These are phyloP conservation scores for Dissophora globulifera DNA, from an alignment of 192 early-diverging fungal genomes.

Conservation along the genomic window DNA sequence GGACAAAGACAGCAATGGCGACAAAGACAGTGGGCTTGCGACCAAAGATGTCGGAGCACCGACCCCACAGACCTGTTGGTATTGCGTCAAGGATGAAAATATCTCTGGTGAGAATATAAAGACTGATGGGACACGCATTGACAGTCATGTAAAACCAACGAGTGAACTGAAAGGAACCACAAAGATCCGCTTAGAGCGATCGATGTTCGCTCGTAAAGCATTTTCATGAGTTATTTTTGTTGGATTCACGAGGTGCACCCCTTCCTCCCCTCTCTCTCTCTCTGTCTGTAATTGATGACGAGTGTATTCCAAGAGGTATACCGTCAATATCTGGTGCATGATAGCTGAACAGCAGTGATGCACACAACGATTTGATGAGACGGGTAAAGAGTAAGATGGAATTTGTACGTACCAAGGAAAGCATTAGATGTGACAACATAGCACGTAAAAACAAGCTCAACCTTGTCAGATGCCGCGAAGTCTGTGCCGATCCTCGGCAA, in stretches of 20 bases:
- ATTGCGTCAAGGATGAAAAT: background rate
- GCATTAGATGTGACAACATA: constrained; percentile 48
- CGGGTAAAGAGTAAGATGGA: background rate
- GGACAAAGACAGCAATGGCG: constrained; percentile 28
- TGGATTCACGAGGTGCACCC: too few species aligned
- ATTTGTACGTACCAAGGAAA: constrained; percentile 25
- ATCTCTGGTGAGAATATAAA: too few species aligned
- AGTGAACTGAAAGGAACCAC: too few species aligned
- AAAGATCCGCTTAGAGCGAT: too few species aligned
- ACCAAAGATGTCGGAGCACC: constrained; percentile 51
- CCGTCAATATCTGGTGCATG: too few species aligned
- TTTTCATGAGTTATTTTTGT: too few species aligned
- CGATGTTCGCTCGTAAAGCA: too few species aligned
- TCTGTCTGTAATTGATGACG: background rate
- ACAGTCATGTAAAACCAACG: too few species aligned
- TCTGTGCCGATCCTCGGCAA: constrained; percentile 65
- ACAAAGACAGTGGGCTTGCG: constrained; percentile 47
- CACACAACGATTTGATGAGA: background rate
- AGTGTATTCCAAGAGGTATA: background rate
- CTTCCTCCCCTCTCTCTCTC: too few species aligned
- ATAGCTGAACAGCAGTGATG: too few species aligned
- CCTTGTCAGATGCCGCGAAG: constrained; percentile 39
- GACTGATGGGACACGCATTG: too few species aligned
- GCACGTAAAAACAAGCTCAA: constrained; percentile 49
- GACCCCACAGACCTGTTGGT: constrained; percentile 55